Conservation (phyloP, 352 stramenopile species). For the Phytophthora gonapodyides region DNA sequence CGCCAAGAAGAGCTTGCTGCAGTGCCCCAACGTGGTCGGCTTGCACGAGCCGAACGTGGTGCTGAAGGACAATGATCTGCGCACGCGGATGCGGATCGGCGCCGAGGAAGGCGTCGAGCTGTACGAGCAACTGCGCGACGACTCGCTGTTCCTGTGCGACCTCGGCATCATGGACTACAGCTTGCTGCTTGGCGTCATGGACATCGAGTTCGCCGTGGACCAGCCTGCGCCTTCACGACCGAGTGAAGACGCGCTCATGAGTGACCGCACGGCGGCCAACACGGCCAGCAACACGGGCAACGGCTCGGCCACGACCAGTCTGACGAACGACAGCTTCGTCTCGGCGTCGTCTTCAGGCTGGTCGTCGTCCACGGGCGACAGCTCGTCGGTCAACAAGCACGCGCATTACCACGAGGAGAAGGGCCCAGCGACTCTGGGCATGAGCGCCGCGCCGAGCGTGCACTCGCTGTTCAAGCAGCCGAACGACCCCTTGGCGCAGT, state of each 20-base stretch:
- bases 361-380: conserved; percentile 25
- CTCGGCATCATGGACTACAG: conserved; percentile 93
- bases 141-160: conserved; percentile 77
- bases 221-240: conserved; percentile 38
- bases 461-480: conserved; percentile 40
- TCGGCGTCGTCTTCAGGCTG: conserved; percentile 37
- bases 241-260: conserved; percentile 37
- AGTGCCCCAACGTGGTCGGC: conserved; percentile 81
- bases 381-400: conserved; percentile 25
- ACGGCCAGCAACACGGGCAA: conserved; percentile 19
- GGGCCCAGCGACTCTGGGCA: conserved; percentile 5
- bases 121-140: conserved; percentile 68
- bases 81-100: conserved; percentile 80
- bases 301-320: conserved; percentile 15
- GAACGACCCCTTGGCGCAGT: conserved; percentile 26
- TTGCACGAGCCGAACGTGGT: conserved; percentile 87
- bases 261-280: conserved; percentile 26
- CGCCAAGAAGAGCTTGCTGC: conserved; percentile 61
- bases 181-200: conserved; percentile 83
- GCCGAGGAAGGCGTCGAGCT: conserved; percentile 54
- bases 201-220: conserved; percentile 85
- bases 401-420: conserved; percentile 20
- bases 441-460: conserved; percentile 32
- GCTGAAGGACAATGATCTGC: conserved; percentile 88
- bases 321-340: conserved; percentile 52